phyloP scores from a whole-genome alignment of 163 green algal species.

The Coccomyxa subellipsoidea region DNA sequence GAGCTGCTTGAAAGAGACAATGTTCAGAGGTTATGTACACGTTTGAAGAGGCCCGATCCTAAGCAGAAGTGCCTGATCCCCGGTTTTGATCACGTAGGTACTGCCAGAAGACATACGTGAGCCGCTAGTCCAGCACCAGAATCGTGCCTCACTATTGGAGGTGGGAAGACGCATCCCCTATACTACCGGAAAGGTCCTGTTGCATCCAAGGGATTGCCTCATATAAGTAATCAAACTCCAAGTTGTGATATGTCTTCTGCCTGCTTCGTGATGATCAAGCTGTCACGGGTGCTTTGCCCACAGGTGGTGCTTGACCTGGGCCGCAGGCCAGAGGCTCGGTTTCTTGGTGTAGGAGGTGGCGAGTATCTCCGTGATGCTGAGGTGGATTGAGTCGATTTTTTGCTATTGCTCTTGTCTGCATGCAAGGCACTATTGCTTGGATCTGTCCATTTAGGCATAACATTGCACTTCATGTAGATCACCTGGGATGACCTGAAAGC shows the following conservation, averaged over 20 bases:
- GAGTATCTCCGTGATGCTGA: constrained; percentile 74
- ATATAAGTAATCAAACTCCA: too few species aligned
- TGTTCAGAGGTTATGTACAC: background rate
- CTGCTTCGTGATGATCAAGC: background rate
- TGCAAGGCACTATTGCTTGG: too few species aligned
- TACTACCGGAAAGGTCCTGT: too few species aligned
- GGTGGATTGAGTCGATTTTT: constrained; percentile 33
- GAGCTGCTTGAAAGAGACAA: too few species aligned
- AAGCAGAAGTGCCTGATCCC: background rate
- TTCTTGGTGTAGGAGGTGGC: constrained; percentile 65
- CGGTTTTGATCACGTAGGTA: constrained; percentile 37
- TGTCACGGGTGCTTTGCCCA: background rate
- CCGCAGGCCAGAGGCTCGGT: constrained; percentile 74
- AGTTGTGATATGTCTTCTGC: too few species aligned
- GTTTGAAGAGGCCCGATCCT: background rate
- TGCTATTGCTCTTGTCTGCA: too few species aligned
- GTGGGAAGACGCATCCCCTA: too few species aligned
- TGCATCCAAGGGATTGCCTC: too few species aligned
- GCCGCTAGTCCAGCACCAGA: constrained; percentile 57
- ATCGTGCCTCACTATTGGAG: constrained; percentile 66
- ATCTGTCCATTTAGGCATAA: background rate
- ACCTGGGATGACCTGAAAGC: constrained; percentile 71
- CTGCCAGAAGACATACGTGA: constrained; percentile 70
- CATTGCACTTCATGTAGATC: constrained; percentile 36
- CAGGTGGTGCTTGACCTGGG: constrained; percentile 82